Base-by-base conservation (phyloP, 1,284 basidiomycete species). In the Ceratobasidium sp. region DNA sequence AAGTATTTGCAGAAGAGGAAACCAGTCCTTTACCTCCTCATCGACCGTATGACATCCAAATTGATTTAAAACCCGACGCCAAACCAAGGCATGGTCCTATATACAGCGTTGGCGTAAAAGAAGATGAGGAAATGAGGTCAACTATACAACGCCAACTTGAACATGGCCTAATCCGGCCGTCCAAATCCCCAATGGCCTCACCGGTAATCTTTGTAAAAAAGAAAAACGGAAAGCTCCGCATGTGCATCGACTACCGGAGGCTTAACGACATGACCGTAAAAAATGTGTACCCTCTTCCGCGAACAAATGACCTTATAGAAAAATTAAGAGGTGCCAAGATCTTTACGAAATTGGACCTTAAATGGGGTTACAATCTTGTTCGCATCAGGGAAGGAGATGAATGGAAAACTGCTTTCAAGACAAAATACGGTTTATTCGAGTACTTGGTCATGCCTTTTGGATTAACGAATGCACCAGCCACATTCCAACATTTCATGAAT, bases 181-280 rank as follows among this genome's bases (percentile, higher is more conserved):
- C 85, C 0, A 69, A 66, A 48, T 86, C 85, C 7, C 81, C 85
- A 6, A 82, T 82, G 20, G 84, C 81, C 0, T 81, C 87, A 0
- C 86, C 86, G 0, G 81, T 89, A 48, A 83, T 90, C 0, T 90
- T 89, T 78, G 84, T 87, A 42, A 83, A 84, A 65, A 89, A 89
- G 81, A 89, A 89, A 80, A 85, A 86, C 78, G 85, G 87, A 1
- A 71, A 79, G 0, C 78, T 86, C 0, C 81, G 85, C 0, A 82
- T 87, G 0, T 86, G 86, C 69, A 83, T 88, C 2, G 86, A 90
- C 79, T 89, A 87, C 79, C 81, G 85, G 0, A 81, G 82, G 5
- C 82, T 89, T 81, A 46, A 46, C 13, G 44, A 46, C 5, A 46
- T 46, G 44, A 46, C 44, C 44, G 13, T 46, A 5, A 46, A 46